Base-by-base conservation (phyloP, 1,284 basidiomycete species). In the Hemileia vastatrix region DNA sequence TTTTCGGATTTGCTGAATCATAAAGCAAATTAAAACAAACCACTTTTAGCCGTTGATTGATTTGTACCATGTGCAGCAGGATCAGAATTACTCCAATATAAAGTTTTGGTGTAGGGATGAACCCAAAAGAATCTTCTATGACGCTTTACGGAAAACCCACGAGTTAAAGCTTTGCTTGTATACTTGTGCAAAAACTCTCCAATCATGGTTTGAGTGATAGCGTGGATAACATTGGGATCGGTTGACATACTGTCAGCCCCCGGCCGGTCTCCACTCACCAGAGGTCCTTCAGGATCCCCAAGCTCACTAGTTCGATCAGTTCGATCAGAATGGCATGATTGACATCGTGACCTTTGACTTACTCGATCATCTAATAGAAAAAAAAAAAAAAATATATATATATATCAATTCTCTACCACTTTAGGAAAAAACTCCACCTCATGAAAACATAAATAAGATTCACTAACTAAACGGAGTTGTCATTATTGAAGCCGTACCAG, bases 131-230 rank as follows among this genome's bases (percentile, higher is more conserved):
- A 99, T 43, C 95, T 83, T 76, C 84, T 86, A 78, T 99, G 95
- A 57, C 93, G 81, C 75, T 86, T 86, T 76, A 92, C 89, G 27
- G 90, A 89, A 73, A 91, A 83, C 6, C 90, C 91, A 74, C 89
- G 90, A 31, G 91, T 90, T 70, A 98, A 84, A n/a, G 88, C 79
- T 65, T 85, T 84, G 59, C 94, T 83, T 8, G 92, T 96, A 78
- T 98, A 97, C 81, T 98, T 98, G 84, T 88, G 90, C 78, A 98
- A 78, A 78, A 92, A 97, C 80, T 97, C 94, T 67, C 94, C 93
- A 69, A 98, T 97, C 94, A 99, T 99, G 21, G 93, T 96, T 81
- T 97, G 92, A 3, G 94, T 98, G 72, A 98, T 97, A 1, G 93
- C 88, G 74, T 96, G 92, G 69, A 97, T 74, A 53, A 74, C 72